These are phyloP conservation scores for Globisporangium paddicum DNA, from an alignment of 352 stramenopile genomes.

Conservation along the genomic window DNA sequence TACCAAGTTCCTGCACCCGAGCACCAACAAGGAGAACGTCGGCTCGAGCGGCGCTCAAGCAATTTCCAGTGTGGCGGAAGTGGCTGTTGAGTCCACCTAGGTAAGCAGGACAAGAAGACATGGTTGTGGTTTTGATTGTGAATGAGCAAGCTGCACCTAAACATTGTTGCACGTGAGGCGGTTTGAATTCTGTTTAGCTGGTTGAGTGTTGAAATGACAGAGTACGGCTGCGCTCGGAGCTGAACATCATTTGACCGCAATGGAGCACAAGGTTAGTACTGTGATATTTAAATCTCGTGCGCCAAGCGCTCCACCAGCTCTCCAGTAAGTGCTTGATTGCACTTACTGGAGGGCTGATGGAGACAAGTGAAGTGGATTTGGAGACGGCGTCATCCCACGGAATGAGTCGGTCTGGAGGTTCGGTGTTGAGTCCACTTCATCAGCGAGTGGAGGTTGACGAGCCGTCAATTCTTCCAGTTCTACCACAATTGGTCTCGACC, in stretches of 20 bases:
- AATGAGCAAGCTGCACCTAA: neutral
- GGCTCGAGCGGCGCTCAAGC: neutral
- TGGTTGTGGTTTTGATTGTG: neutral
- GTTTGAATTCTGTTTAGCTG: neutral
- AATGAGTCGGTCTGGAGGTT: neutral
- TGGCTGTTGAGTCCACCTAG: neutral
- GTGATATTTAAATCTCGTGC: too few relatives aligned
- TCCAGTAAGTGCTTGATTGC: neutral
- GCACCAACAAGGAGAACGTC: slow-evolving; percentile 1
- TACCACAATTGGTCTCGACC: neutral
- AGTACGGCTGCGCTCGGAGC: neutral
- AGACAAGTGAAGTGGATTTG: neutral
- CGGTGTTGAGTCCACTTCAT: neutral
- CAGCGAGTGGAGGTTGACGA: neutral
- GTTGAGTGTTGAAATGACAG: neutral
- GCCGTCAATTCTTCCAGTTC: neutral
- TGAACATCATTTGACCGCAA: neutral
- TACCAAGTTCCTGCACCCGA: neutral
- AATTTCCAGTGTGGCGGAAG: neutral
- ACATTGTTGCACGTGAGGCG: neutral
- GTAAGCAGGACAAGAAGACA: neutral
- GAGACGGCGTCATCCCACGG: slow-evolving; percentile 7
- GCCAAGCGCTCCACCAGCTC: too few relatives aligned
- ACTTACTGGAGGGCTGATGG: neutral
- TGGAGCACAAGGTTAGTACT: too few relatives aligned